Evolutionary conservation across 768 basidiomycete species (phyloP), one percentile per base, ranked within the genome.

Genomic region (Hypsizygus marmoreus): DNA sequence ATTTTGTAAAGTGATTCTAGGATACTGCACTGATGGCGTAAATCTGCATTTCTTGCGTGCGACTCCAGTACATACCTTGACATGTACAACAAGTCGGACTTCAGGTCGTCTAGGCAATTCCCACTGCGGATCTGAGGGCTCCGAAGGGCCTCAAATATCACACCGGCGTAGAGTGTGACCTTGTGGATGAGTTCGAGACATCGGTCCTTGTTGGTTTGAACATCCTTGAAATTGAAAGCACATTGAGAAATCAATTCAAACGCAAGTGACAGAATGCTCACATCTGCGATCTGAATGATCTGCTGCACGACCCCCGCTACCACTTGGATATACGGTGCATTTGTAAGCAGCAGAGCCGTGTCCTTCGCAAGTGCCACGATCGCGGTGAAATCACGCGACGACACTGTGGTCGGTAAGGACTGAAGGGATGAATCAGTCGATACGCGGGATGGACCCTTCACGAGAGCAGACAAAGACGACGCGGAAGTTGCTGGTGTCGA

Each of bases 271-370:
- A 4, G 3, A 30, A 43, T 25, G 45, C 45, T 31, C 39, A 66
- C 62, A 32, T 61, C 51, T 11, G 55, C 52, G n/a, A 66, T 59
- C 17, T 57, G 45, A 9, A 66, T 54, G 9, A 66, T 63, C 28
- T 57, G 55, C 34, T 57, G 51, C 19, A 63, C 54, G 0, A 61
- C 24, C 1, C 53, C 44, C 6, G 57, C 58, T 12, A 66, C 51
- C 7, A 53, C 47, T 38, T 61, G 55, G 13, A 66, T 57, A 31
- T 66, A 63, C 16, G 64, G 61, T 2, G 60, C 57, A 4, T 60
- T 49, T 1, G 53, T 37, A 38, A 66, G 61, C 5, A 52, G 32
- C 7, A 49, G 53, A 3, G 49, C 37, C 9, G 60, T 36, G 12
- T 61, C 60, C 32, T 56, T 54, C 19, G 49, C 32, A 8, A 60